A percentile compares a stretch with the other conserved stretches of the same genome.
These are phyloP conservation scores for Dipodascus geniculatus DNA, from an alignment of 805 yeast species.

Conservation along the genomic window DNA sequence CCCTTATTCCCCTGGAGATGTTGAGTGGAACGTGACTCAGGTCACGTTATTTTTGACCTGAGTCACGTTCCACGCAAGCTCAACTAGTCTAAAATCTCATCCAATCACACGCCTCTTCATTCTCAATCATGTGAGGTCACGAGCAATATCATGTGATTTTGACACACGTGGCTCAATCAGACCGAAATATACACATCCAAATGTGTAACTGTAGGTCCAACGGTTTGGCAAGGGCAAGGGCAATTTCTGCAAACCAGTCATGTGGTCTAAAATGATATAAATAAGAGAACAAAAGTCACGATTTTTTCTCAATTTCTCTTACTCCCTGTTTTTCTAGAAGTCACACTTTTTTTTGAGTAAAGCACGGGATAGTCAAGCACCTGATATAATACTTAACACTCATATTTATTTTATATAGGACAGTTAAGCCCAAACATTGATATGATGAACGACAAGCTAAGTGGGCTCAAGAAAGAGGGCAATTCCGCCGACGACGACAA, in stretches of 20 bases:
- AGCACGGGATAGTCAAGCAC: background rate
- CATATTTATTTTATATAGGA: constrained; percentile 1
- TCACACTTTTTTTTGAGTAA: background rate
- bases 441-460: constrained; percentile 4
- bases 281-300: constrained; percentile 1
- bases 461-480: background rate
- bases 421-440: no score
- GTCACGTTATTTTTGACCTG: no score
- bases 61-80: no score
- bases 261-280: background rate
- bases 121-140: no score
- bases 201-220: background rate
- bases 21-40: no score
- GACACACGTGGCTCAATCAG: background rate
- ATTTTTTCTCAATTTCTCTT: background rate
- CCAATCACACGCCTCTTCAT: no score
- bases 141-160: background rate
- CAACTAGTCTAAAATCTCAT: no score
- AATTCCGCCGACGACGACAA: background rate
- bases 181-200: background rate
- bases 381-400: background rate
- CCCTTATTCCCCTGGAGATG: no score
- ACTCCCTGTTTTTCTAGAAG: background rate
- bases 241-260: background rate
- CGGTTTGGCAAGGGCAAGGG: background rate